These are phyloP conservation scores for Fusarium scirpi DNA, from an alignment of 2,329 filamentous ascomycete species.

Conservation along the genomic window DNA sequence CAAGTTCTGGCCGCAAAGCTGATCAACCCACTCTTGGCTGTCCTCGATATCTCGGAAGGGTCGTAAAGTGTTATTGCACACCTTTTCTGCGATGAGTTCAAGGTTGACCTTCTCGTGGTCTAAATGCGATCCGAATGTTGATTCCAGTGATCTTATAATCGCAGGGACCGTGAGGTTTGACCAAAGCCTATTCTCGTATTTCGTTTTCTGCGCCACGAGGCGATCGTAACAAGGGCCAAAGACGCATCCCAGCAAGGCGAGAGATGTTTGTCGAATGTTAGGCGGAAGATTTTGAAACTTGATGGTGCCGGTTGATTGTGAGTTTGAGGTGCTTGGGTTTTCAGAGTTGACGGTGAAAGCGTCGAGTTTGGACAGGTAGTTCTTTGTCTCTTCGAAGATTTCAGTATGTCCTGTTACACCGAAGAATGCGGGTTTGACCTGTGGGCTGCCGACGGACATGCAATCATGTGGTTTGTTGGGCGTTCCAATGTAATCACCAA, in stretches of 20 bases:
- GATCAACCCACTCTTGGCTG: constrained; percentile 2
- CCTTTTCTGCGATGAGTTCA: not conserved
- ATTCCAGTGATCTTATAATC: not conserved
- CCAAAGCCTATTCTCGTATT: constrained; percentile 11
- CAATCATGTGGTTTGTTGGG: not conserved
- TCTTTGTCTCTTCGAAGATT: constrained; percentile 15
- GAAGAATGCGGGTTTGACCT: not conserved
- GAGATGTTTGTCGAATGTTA: not conserved
- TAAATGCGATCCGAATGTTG: not conserved
- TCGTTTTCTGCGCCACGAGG: not conserved
- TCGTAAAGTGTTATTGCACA: not conserved
- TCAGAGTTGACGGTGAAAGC: not conserved
- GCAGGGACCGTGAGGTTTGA: constrained; percentile 8
- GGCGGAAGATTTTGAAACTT: not conserved
- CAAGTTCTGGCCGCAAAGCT: constrained; percentile 1
- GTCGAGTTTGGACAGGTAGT: constrained; percentile 7
- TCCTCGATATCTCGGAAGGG: not conserved
- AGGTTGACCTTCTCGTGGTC: not conserved
- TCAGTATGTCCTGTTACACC: constrained; percentile 2
- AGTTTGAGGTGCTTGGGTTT: not conserved
- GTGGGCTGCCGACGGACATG: not conserved
- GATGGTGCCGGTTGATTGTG: not conserved
- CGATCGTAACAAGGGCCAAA: constrained; percentile 1
- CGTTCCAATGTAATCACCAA: not conserved
- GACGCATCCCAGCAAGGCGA: not conserved